Percentiles rank a stretch among this genome's conserved stretches.
Conservation (phyloP, 192 early-diverging fungal species). For the Piromyces finnis region DNA sequence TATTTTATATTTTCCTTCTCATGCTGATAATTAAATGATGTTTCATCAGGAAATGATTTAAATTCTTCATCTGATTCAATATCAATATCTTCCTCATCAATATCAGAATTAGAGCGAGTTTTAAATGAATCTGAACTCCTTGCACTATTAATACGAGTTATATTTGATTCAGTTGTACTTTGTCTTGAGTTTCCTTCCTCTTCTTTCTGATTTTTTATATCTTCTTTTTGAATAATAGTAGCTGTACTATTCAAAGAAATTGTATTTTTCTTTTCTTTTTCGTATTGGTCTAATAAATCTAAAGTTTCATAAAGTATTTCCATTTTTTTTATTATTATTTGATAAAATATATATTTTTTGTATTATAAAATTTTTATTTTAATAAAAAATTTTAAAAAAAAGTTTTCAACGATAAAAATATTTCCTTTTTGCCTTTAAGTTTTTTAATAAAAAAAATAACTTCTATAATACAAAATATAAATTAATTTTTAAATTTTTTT, state of each 20-base stretch:
- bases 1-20: not conserved
- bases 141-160: not conserved
- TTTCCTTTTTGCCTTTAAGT: too few relatives aligned
- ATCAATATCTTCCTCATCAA: not conserved
- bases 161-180: not conserved
- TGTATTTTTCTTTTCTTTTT: not conserved
- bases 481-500: too few relatives aligned
- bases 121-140: not conserved
- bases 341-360: too few relatives aligned
- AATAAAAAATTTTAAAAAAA: too few relatives aligned
- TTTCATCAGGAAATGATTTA: not conserved
- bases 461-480: too few relatives aligned
- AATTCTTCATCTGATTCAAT: not conserved
- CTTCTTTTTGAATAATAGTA: not conserved
- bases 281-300: not conserved
- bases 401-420: too few relatives aligned
- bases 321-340: not conserved
- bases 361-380: too few relatives aligned
- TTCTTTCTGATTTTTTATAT: not conserved
- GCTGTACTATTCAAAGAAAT: not conserved
- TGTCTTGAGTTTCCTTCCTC: not conserved
- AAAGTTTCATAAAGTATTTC: not conserved
- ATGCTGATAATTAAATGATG: not conserved
- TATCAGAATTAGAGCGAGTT: not conserved
- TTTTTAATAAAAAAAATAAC: too few relatives aligned